phyloP scores from a whole-genome alignment of 2,329 filamentous ascomycete species.

The Septoria linicola region DNA sequence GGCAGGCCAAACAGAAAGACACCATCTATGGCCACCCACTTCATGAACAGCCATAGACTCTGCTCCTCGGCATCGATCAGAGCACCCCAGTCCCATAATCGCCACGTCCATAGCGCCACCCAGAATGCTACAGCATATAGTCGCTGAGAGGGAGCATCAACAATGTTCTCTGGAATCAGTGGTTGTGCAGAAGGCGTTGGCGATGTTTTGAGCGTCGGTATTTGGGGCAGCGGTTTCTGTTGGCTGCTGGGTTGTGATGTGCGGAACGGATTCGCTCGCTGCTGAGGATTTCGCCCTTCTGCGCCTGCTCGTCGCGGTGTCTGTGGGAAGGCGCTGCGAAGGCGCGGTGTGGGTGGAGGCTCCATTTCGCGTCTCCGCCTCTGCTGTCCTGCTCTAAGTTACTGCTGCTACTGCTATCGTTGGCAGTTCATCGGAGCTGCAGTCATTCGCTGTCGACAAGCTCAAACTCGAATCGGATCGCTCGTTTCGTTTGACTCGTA shows the following conservation, averaged over 20 bases:
- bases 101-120: slow-evolving; percentile 72
- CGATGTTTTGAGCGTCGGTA: slow-evolving; percentile 24
- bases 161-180: slow-evolving; percentile 73
- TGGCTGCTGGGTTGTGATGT: slow-evolving; percentile 30
- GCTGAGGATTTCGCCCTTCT: slow-evolving; percentile 7
- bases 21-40: slow-evolving; percentile 88
- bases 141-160: slow-evolving; percentile 89
- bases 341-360: slow-evolving; percentile 68
- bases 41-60: slow-evolving; percentile 87
- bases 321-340: slow-evolving; percentile 77
- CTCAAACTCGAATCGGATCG: too few relatives aligned
- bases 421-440: not conserved
- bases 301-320: slow-evolving; percentile 45
- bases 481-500: too few relatives aligned
- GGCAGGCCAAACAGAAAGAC: slow-evolving; percentile 85
- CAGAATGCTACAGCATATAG: slow-evolving; percentile 85
- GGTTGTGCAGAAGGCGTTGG: slow-evolving; percentile 49
- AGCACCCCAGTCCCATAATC: slow-evolving; percentile 80
- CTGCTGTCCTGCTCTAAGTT: slow-evolving; percentile 1
- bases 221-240: slow-evolving; percentile 30
- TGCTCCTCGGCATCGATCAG: slow-evolving; percentile 78
- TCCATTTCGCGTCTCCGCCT: slow-evolving; percentile 5
- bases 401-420: not conserved
- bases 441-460: too few relatives aligned
- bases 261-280: slow-evolving; percentile 18